phyloP scores from a whole-genome alignment of 331 rosid genomes.

The Arachis monticola region DNA sequence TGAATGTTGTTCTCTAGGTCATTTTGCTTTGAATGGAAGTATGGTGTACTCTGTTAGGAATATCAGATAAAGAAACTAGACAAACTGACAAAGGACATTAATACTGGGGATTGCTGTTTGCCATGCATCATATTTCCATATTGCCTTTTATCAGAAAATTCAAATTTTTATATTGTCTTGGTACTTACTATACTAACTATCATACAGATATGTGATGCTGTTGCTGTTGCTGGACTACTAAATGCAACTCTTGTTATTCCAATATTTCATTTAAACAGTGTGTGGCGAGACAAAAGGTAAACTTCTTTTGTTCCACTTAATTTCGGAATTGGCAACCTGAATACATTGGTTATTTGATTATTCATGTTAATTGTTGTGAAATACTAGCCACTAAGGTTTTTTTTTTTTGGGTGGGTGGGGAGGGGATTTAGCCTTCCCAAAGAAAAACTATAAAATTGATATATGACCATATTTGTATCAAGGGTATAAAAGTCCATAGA shows the following conservation, averaged over 20 bases:
- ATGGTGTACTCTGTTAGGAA: slow-evolving; percentile 9
- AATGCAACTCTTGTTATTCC: slow-evolving; percentile 95
- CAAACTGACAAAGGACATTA: background rate
- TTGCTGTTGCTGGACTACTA: slow-evolving; percentile 97
- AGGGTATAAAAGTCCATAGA: too few species aligned
- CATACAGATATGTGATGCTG: slow-evolving; percentile 91
- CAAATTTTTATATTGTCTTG: slow-evolving; percentile 30
- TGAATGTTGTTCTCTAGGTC: slow-evolving; percentile 2
- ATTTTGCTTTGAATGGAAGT: slow-evolving; percentile 13
- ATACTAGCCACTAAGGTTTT: background rate
- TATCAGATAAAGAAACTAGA: slow-evolving; percentile 19
- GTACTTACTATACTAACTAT: slow-evolving; percentile 33
- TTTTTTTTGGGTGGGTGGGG: too few species aligned
- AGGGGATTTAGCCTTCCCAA: too few species aligned
- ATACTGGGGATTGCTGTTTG: slow-evolving; percentile 29
- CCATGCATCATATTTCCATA: background rate
- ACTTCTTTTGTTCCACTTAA: slow-evolving; percentile 21
- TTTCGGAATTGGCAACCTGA: slow-evolving; percentile 26
- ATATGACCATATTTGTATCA: too few species aligned
- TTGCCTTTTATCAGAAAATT: slow-evolving; percentile 20
- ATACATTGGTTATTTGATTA: slow-evolving; percentile 36
- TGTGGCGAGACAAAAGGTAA: slow-evolving; percentile 96
- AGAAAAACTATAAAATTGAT: too few species aligned
- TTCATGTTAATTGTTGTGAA: slow-evolving; percentile 21
- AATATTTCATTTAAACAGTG: slow-evolving; percentile 93